Conservation (phyloP, 2,329 filamentous ascomycete genomes). For the Penicillium sp. region DNA sequence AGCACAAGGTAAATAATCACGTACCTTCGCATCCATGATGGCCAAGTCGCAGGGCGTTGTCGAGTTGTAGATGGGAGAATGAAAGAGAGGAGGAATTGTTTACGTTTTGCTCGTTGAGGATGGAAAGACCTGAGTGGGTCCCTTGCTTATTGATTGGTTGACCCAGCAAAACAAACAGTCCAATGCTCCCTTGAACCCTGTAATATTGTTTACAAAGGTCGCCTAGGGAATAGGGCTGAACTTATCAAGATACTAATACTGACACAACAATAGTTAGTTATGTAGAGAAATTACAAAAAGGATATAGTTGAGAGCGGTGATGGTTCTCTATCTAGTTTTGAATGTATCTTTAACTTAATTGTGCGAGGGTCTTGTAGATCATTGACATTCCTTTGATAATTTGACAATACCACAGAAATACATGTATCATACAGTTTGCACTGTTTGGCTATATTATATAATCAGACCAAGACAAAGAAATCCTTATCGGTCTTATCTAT, state of each 20-base stretch:
- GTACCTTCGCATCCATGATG: slow-evolving; percentile 48
- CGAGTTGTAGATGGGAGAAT: slow-evolving; percentile 7
- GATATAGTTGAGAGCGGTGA: not conserved
- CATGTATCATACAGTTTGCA: slow-evolving; percentile 18
- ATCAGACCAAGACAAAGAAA: slow-evolving; percentile 7
- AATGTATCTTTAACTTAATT: not conserved
- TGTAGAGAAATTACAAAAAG: too few species aligned
- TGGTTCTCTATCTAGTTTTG: not conserved
- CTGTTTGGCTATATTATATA: slow-evolving; percentile 11
- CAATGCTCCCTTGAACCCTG: slow-evolving; percentile 4
- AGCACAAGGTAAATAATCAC: slow-evolving; percentile 10
- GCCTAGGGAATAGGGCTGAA: not conserved
- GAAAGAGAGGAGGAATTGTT: slow-evolving; percentile 18
- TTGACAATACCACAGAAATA: not conserved
- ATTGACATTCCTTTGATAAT: not conserved
- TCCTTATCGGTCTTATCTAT: slow-evolving; percentile 20
- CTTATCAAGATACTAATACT: not conserved
- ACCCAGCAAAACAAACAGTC: slow-evolving; percentile 24
- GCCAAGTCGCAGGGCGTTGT: not conserved
- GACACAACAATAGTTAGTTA: too few species aligned
- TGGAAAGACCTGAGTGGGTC: slow-evolving; percentile 10
- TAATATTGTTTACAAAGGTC: not conserved
- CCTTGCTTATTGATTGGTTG: slow-evolving; percentile 15
- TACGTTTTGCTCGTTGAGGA: slow-evolving; percentile 25
- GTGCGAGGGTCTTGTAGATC: not conserved